Percentiles rank a stretch among this genome's conserved stretches.
phyloP scores from a whole-genome alignment of 768 basidiomycete genomes.

The Tylopilus cervinicoccineus region DNA sequence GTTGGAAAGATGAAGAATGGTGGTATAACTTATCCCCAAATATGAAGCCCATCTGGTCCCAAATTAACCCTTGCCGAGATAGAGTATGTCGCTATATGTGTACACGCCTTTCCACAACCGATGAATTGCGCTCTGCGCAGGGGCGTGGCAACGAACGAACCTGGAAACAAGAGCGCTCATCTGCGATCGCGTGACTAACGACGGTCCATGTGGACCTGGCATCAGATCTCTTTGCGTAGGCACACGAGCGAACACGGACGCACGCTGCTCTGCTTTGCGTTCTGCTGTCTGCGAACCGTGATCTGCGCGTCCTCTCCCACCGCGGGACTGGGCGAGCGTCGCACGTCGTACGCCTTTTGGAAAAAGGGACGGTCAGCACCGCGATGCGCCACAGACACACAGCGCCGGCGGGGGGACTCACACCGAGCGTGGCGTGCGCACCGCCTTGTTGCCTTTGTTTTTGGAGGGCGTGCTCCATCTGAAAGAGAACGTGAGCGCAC shows the following conservation, averaged over 20 bases:
- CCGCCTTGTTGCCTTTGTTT: constrained; percentile 29
- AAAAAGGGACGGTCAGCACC: not conserved
- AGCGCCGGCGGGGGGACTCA: constrained; percentile 8
- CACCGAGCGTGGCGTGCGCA: constrained; percentile 22
- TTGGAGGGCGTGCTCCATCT: constrained; percentile 33
- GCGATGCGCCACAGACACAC: constrained; percentile 1
- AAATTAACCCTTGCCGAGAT: constrained; percentile 23
- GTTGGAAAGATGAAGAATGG: constrained; percentile 1
- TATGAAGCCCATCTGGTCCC: constrained; percentile 9
- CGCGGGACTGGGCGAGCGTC: constrained; percentile 32
- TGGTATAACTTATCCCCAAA: constrained; percentile 28
- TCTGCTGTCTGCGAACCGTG: constrained; percentile 31
- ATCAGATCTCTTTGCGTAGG: constrained; percentile 10
- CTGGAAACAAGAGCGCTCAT: constrained; percentile 16
- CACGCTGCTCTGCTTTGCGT: constrained; percentile 20
- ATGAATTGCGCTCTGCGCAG: constrained; percentile 21
- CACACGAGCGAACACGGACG: not conserved
- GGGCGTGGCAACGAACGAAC: constrained; percentile 9
- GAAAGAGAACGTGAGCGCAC: constrained; percentile 6
- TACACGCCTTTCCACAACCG: constrained; percentile 14
- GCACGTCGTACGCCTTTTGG: constrained; percentile 26
- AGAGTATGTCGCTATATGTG: constrained; percentile 15
- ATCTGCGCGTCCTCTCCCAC: constrained; percentile 29
- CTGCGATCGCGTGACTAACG: constrained; percentile 29
- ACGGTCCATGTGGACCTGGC: constrained; percentile 8